These are phyloP conservation scores for Spiromastix sp. DNA, from an alignment of 2,329 filamentous ascomycete species.

Conservation along the genomic window DNA sequence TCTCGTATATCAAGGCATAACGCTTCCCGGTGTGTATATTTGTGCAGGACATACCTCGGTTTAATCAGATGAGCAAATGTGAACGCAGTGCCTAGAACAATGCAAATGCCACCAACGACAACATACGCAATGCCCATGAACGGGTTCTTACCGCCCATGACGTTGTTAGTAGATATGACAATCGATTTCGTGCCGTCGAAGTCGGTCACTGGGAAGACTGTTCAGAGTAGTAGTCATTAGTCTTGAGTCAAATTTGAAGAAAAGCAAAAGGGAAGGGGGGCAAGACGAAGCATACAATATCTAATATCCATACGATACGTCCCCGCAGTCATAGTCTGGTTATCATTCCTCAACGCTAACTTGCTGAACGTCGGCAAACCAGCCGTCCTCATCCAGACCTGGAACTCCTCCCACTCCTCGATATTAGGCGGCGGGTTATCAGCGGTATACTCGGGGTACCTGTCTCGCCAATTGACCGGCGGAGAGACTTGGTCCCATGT, in stretches of 20 bases:
- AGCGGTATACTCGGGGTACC: conserved; percentile 55
- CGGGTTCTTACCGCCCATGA: conserved; percentile 89
- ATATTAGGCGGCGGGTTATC: conserved; percentile 60
- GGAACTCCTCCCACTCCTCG: conserved; percentile 69
- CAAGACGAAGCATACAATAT: conserved; percentile 56
- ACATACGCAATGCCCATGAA: conserved; percentile 96
- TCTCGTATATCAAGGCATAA: too few species aligned
- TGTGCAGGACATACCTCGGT: conserved; percentile 54
- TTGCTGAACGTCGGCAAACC: conserved; percentile 93
- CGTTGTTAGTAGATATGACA: conserved; percentile 76
- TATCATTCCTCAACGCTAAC: conserved; percentile 74
- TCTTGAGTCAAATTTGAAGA: conserved; percentile 3
- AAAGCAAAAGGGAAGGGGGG: conserved; percentile 12
- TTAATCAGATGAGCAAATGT: conserved; percentile 84
- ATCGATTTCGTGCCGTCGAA: conserved; percentile 87
- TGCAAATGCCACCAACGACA: conserved; percentile 85
- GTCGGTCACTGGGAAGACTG: conserved; percentile 68
- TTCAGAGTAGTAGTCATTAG: conserved; percentile 14
- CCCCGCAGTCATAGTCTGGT: conserved; percentile 54
- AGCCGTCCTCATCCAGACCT: conserved; percentile 98
- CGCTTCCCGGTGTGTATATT: too few species aligned
- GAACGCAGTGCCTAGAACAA: conserved; percentile 79
- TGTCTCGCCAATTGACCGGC: conserved; percentile 72
- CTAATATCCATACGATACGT: conserved; percentile 67
- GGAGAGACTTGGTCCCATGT: conserved; percentile 57